These are phyloP conservation scores for Sclerotinia minor DNA, from an alignment of 2,329 filamentous ascomycete species.

Conservation along the genomic window DNA sequence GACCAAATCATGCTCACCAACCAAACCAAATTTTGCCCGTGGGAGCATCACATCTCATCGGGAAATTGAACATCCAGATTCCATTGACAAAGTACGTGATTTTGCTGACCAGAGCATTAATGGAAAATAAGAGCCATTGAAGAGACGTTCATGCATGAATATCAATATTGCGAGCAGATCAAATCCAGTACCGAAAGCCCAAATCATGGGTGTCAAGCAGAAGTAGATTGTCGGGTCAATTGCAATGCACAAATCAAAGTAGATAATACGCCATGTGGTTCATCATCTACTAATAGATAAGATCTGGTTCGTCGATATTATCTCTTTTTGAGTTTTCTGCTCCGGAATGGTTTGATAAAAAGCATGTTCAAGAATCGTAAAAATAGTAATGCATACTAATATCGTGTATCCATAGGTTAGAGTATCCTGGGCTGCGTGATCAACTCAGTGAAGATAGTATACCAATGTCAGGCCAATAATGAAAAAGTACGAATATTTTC, in stretches of 20 bases:
- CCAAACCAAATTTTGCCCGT: slow-evolving; percentile 1
- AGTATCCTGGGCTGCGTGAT: slow-evolving; percentile 23
- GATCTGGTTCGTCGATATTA: slow-evolving; percentile 8
- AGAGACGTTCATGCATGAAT: slow-evolving; percentile 17
- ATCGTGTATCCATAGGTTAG: slow-evolving; percentile 23
- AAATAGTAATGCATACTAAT: slow-evolving; percentile 22
- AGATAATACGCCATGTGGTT: slow-evolving; percentile 9
- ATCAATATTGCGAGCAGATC: slow-evolving; percentile 20
- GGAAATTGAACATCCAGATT: not conserved
- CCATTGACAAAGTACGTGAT: not conserved
- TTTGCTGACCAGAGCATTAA: slow-evolving; percentile 10
- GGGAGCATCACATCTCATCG: slow-evolving; percentile 12
- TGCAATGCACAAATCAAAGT: slow-evolving; percentile 21
- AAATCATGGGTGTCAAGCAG: slow-evolving; percentile 19
- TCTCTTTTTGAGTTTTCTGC: slow-evolving; percentile 12
- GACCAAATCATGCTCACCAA: slow-evolving; percentile 16
- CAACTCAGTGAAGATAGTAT: slow-evolving; percentile 26
- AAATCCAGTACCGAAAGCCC: slow-evolving; percentile 14
- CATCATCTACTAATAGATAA: slow-evolving; percentile 20
- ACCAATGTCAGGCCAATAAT: slow-evolving; percentile 21
- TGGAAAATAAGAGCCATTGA: slow-evolving; percentile 1
- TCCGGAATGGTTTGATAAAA: slow-evolving; percentile 7
- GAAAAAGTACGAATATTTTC: slow-evolving; percentile 22
- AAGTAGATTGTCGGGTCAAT: slow-evolving; percentile 18
- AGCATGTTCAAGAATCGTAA: slow-evolving; percentile 19